Conservation (phyloP, 768 basidiomycete species). For the Boletus rex-veris region DNA sequence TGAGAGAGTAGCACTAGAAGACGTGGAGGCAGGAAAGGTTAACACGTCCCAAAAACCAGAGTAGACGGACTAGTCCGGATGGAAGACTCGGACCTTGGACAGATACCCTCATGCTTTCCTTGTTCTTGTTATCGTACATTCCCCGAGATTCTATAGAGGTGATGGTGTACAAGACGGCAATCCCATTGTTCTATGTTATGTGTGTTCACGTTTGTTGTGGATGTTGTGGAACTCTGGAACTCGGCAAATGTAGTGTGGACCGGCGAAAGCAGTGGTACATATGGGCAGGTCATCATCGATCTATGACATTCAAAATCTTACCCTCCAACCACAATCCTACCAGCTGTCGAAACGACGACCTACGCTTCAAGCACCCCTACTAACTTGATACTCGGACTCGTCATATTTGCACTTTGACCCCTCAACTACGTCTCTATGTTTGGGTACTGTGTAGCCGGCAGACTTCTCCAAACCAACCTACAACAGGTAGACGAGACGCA, state of each 20-base stretch:
- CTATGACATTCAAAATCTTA: slow-evolving; percentile 9
- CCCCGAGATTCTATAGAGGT: slow-evolving; percentile 11
- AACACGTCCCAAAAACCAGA: slow-evolving; percentile 28
- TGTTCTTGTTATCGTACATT: slow-evolving; percentile 9
- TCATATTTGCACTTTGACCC: not conserved
- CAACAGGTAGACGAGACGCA: slow-evolving; percentile 82
- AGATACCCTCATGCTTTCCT: slow-evolving; percentile 13
- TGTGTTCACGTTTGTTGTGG: not conserved
- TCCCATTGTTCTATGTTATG: not conserved
- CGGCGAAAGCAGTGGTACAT: not conserved
- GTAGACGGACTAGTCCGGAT: slow-evolving; percentile 9
- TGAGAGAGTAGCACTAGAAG: slow-evolving; percentile 62
- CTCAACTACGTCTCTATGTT: slow-evolving; percentile 50
- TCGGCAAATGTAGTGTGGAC: slow-evolving; percentile 5
- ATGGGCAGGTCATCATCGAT: slow-evolving; percentile 1
- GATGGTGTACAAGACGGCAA: slow-evolving; percentile 1
- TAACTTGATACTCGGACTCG: not conserved
- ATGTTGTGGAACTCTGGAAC: slow-evolving; percentile 1
- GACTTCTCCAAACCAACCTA: slow-evolving; percentile 74
- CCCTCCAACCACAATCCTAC: not conserved
- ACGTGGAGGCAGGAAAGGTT: slow-evolving; percentile 51
- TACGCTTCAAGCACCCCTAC: no score
- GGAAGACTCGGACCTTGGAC: slow-evolving; percentile 4
- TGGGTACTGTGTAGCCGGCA: slow-evolving; percentile 76
- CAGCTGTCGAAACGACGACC: not conserved